Base-by-base conservation (phyloP, 352 stramenopile species). In the Phytophthora ohioensis region DNA sequence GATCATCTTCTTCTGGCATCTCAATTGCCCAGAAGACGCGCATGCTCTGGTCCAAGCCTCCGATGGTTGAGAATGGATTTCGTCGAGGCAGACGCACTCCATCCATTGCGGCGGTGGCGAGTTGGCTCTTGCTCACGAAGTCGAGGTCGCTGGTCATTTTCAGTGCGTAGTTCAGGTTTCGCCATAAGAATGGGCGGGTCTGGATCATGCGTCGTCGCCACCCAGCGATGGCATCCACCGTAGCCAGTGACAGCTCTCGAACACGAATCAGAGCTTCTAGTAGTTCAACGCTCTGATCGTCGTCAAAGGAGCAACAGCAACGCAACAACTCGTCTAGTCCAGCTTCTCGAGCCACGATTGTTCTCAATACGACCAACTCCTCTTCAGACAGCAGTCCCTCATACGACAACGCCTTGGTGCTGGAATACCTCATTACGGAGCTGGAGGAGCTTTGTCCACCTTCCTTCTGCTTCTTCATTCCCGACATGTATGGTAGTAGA, bases 21-120 rank as follows among this genome's bases (percentile, higher is more conserved):
- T 88, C 80, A n/a, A 67, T 64, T 38, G 81, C 61, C 82, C 81
- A 88, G 60, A 81, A 78, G 12, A 77, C 58, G 8, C 73, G 65
- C 81, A 92, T 88, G 39, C 81, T 89, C 48, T 84, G 70, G 55
- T 93, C 84, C 42, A 94, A 71, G 0, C 85, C 87, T 31, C 85
- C 85, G 41, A 91, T 80, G 2, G 85, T 94, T 34, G 76, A 85
- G 47, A 94, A 91, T 13, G 87, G 87, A 42, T 94, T 93, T 12
- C 84, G 80, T 45, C 84, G 79, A 60, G 56, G 36, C 4, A 94
- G 48, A 2, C 84, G 80, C 12, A 88, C 54, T 5, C 84, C 85
- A 53, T 87, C 85, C 73, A 94, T 81, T 27, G 85, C 82, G 1
- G 64, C 62, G 4, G 74, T 81, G 13, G 78, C 76, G 1, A 87